Percentiles rank a stretch among this genome's conserved stretches.
These are phyloP conservation scores for Trametopsis cervina DNA, from an alignment of 768 basidiomycete genomes.

Conservation along the genomic window DNA sequence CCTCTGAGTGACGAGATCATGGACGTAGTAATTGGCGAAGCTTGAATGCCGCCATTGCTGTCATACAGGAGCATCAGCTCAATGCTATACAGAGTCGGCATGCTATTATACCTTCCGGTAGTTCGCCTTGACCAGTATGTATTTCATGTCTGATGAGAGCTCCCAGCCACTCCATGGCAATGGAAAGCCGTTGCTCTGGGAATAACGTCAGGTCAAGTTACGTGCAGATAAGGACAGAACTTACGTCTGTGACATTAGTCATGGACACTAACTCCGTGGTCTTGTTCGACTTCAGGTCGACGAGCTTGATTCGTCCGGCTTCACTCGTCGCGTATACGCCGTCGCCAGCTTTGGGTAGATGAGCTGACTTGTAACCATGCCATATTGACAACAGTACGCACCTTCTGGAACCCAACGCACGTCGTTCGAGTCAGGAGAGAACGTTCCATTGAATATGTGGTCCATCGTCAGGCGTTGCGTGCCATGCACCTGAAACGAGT, in stretches of 20 bases:
- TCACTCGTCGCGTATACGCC: constrained; percentile 75
- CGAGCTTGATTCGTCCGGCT: constrained; percentile 64
- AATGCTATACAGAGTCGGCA: background rate
- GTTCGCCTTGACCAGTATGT: constrained; percentile 76
- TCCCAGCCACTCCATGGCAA: constrained; percentile 61
- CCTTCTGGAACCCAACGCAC: constrained; percentile 93
- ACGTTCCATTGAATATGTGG: constrained; percentile 91
- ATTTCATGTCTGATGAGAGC: constrained; percentile 87
- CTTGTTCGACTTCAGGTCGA: constrained; percentile 71
- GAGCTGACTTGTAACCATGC: background rate
- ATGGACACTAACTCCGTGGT: constrained; percentile 54
- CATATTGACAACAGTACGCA: constrained; percentile 26
- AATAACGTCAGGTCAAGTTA: constrained; percentile 5
- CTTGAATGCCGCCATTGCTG: constrained; percentile 95
- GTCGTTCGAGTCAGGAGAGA: constrained; percentile 35
- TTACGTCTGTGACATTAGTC: constrained; percentile 60
- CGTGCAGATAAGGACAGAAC: constrained; percentile 8
- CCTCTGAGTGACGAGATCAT: constrained; percentile 58
- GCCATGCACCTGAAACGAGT: constrained; percentile 45
- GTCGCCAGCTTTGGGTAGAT: constrained; percentile 65
- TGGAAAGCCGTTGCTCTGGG: constrained; percentile 46
- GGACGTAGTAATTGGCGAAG: constrained; percentile 91
- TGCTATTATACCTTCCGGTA: constrained; percentile 50
- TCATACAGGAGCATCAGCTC: constrained; percentile 1
- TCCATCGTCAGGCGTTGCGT: constrained; percentile 74